Evolutionary conservation across 2,329 filamentous ascomycete species (phyloP).

Genomic region (Lecanosticta acicola): DNA sequence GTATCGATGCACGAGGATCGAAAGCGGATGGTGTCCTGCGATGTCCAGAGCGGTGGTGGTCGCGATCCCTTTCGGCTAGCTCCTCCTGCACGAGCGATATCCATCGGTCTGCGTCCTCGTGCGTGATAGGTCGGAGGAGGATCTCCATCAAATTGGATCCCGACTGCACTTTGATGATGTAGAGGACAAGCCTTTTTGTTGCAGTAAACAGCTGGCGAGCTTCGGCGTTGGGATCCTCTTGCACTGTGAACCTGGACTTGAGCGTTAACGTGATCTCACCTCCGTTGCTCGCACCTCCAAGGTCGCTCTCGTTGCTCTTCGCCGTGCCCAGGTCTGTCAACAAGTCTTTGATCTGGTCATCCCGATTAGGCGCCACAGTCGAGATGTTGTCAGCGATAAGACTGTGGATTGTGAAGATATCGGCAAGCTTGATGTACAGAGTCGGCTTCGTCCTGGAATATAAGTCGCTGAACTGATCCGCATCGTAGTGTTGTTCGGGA

Average conservation of each 20-base stretch:
- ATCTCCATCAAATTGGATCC: constrained; percentile 92
- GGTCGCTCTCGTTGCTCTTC: constrained; percentile 89
- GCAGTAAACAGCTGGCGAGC: constrained; percentile 94
- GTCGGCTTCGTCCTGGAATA: constrained; percentile 96
- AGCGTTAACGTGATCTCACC: constrained; percentile 33
- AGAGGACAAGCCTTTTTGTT: constrained; percentile 92
- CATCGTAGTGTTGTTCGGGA: constrained; percentile 88
- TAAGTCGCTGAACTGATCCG: constrained; percentile 97
- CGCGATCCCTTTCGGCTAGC: constrained; percentile 47
- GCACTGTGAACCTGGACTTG: constrained; percentile 32
- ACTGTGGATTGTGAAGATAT: constrained; percentile 94
- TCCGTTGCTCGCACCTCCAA: constrained; percentile 28
- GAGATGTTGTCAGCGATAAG: constrained; percentile 75
- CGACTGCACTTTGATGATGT: constrained; percentile 94
- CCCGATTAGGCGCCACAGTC: constrained; percentile 69
- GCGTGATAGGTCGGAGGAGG: constrained; percentile 78
- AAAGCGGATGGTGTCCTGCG: constrained; percentile 26
- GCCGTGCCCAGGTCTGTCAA: constrained; percentile 91
- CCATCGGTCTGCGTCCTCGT: constrained; percentile 90
- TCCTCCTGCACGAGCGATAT: constrained; percentile 74
- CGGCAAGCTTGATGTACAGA: constrained; percentile 97
- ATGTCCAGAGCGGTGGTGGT: constrained; percentile 30
- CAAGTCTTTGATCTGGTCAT: constrained; percentile 85
- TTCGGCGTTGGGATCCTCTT: constrained; percentile 78
- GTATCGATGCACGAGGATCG: constrained; percentile 29